Evolutionary conservation across 352 stramenopile species (phyloP), one percentile per base, ranked within the genome.

Genomic region (Thalassiosira exigua): DNA sequence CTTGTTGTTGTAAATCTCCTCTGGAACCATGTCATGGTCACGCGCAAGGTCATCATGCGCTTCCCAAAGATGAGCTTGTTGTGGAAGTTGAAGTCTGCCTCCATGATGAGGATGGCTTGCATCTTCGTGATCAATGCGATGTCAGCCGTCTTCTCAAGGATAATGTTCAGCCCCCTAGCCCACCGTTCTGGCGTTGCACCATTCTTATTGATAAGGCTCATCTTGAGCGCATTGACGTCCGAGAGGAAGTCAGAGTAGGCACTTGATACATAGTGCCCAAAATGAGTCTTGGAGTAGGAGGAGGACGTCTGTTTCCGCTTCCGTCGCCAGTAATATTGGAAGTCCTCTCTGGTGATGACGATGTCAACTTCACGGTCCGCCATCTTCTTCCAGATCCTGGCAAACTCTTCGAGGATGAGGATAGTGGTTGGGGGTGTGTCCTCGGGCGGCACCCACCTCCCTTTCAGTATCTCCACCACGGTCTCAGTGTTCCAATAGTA

Each of bases 11-110:
- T 48, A 65, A 12, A 65, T 17, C 26, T 77, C 69, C 4, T 53
- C 48, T 11, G 58, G 69, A 9, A 77, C 57, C 0, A 76, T 5
- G n/a, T 46, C 44, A 30, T 32, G 32, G 5, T 19, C 11, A 12
- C 57, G 17, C 17, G 56, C 42, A 36, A 26, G 17, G 17, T 74
- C 39, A 80, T 22, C 53, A 74, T 75, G 19, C 36, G 30, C 4
- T 41, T 29, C 12, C 60, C 60, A 33, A 61, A 57, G 9, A 69
- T 46, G 1, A 29, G 12, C 22, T 69, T 69, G 60, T 61, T 69
- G 3, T 54, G 17, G 14, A 61, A 41, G n/a, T 69, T 60, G 27
- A 30, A 60, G 11, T 69, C 60, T 1, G 41, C 41, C 27, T 69
- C 60, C 1, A 69, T 7, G 0, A 69, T 39, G 2, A 69, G 60